Percentiles rank a stretch among this genome's conserved stretches.
Conservation (phyloP, 2,329 filamentous ascomycete genomes). For the Rhexocercosporidium sp. region DNA sequence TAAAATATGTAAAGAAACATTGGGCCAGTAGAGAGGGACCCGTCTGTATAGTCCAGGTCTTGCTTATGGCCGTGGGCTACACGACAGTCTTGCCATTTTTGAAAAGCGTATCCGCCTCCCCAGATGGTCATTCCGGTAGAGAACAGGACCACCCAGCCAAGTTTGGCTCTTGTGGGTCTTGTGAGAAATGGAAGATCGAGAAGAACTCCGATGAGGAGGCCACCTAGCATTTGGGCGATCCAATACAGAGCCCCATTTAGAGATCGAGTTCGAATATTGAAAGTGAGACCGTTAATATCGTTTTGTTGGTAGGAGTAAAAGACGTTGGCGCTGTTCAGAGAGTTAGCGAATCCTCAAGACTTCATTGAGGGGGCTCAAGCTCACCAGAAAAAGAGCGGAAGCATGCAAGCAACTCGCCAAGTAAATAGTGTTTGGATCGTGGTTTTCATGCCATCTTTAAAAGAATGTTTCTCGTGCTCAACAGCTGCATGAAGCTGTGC, state of each 20-base stretch:
- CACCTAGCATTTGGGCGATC: neutral
- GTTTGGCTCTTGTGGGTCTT: neutral
- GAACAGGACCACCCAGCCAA: constrained; percentile 50
- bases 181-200: neutral
- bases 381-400: neutral
- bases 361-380: neutral
- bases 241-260: neutral
- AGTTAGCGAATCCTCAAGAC: neutral
- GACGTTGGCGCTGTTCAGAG: neutral
- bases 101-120: constrained; percentile 69
- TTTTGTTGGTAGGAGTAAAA: neutral
- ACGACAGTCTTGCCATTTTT: constrained; percentile 57
- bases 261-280: neutral
- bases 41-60: constrained; percentile 28
- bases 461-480: neutral
- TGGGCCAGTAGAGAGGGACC: constrained; percentile 59
- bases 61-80: constrained; percentile 38
- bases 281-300: neutral
- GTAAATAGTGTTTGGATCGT: neutral
- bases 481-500: neutral
- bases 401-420: neutral
- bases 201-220: neutral
- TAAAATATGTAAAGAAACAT: constrained; percentile 65
- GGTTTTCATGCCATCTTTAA: neutral
- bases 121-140: constrained; percentile 58